Evolutionary conservation across 2,329 filamentous ascomycete species (phyloP), one percentile per base, ranked within the genome.

Genomic region (Hypocreales sp.): DNA sequence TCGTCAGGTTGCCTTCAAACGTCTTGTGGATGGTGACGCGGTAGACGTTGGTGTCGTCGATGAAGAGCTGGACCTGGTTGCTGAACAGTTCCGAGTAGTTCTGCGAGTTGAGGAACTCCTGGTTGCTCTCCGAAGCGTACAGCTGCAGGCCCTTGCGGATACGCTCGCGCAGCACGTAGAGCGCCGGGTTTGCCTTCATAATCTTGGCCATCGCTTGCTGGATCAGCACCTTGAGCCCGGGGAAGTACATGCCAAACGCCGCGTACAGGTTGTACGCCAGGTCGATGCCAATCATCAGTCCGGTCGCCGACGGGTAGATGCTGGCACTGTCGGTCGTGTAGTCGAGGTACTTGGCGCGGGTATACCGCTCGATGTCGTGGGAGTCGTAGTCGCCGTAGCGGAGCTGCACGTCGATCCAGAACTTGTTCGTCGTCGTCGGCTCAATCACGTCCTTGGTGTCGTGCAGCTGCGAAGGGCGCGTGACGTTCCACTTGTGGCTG

Each of bases 21-120:
- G 90, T 98, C 71, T 98, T 98, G 66, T 98, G 90, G 36, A 98
- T 98, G 1, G 90, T 98, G 35, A 98, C 90, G 61, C 90, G 86
- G 51, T 98, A 98, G 27, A 98, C 92, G 45, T 98, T 98, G 34
- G 90, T 98, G 49, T 98, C 90, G 43, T 98, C 90, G 37, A 98
- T 95, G 60, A 98, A 98, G 25, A 98, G 67, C 59, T 98, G 90
- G 17, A 92, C 92, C 60, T 95, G 87, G 54, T 94, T 93, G 64
- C 87, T 98, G 66, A 98, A 98, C 20, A 98, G 66, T 50, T 98
- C 90, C 0, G 90, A 94, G 61, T 98, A 98, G 51, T 98, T 98
- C 57, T 98, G 90, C 1, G 87, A 95, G 60, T 98, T 98, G 40
- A 98, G 58, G 64, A 98, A 98, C 56, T 98, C 92, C 47, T 98